Conservation (phyloP, 306 rosid species). For the Erythrophleum fordii region DNA sequence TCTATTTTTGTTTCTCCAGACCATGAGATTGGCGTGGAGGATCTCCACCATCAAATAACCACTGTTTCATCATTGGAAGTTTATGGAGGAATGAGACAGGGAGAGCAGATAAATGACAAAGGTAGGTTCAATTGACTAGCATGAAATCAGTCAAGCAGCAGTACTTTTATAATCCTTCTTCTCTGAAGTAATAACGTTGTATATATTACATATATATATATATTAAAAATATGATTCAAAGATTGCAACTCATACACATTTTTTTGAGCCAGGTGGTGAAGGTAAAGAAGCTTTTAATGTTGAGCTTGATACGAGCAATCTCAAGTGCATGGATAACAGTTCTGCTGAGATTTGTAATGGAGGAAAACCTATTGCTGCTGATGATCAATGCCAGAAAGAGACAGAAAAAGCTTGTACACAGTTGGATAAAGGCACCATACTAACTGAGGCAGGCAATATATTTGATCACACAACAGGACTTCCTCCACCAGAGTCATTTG, state of each 20-base stretch:
- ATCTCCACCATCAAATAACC: conserved; percentile 41
- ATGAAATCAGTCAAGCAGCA: conserved; percentile 11
- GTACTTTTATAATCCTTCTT: conserved; percentile 14
- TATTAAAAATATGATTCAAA: conserved; percentile 38
- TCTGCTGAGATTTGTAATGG: conserved; percentile 50
- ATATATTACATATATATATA: background rate
- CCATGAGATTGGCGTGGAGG: conserved; percentile 51
- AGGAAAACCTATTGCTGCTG: conserved; percentile 46
- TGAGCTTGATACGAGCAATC: conserved; percentile 49
- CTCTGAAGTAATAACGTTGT: conserved; percentile 18
- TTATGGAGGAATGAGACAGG: conserved; percentile 47
- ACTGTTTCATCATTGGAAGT: conserved; percentile 39
- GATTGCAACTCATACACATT: conserved; percentile 40
- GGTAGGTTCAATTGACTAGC: conserved; percentile 48
- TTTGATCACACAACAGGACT: conserved; percentile 40
- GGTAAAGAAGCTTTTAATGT: conserved; percentile 48
- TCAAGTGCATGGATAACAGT: conserved; percentile 47
- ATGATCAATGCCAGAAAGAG: conserved; percentile 43
- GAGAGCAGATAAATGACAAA: conserved; percentile 42
- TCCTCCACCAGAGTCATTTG: conserved; percentile 46
- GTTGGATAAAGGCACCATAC: conserved; percentile 34
- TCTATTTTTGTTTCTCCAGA: conserved; percentile 47
- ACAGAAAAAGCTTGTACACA: conserved; percentile 36
- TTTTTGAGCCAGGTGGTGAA: conserved; percentile 51
- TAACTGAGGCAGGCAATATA: conserved; percentile 39